Conservation (phyloP, 2,329 filamentous ascomycete genomes). For the Colletotrichum musae region DNA sequence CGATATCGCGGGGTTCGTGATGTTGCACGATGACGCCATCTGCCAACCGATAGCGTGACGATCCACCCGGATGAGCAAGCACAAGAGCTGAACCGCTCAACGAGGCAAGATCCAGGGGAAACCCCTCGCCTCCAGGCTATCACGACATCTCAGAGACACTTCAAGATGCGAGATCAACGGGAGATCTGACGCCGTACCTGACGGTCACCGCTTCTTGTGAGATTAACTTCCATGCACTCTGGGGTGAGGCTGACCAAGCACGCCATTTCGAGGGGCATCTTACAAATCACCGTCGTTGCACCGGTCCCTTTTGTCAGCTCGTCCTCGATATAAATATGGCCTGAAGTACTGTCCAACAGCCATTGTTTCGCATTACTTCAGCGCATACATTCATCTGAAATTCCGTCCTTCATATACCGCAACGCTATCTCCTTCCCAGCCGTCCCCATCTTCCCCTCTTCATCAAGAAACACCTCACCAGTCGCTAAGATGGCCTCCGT, state of each 20-base stretch:
- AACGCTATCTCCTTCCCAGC: not conserved
- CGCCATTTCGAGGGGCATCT: constrained; percentile 16
- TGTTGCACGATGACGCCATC: constrained; percentile 29
- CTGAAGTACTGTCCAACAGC: not conserved
- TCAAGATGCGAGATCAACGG: not conserved
- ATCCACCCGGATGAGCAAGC: constrained; percentile 26
- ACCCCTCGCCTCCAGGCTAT: constrained; percentile 3
- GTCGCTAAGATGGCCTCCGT: constrained; percentile 47
- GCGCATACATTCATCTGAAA: constrained; percentile 8
- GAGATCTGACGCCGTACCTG: constrained; percentile 14
- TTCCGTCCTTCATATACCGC: not conserved
- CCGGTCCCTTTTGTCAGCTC: not conserved
- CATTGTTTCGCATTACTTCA: constrained; percentile 11
- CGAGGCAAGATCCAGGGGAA: not conserved
- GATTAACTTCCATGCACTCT: constrained; percentile 11
- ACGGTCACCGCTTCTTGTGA: constrained; percentile 26
- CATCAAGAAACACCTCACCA: not conserved
- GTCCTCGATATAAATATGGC: constrained; percentile 14
- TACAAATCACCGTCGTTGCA: constrained; percentile 19
- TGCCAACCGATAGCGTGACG: constrained; percentile 27
- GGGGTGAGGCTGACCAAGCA: constrained; percentile 29
- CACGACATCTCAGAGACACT: not conserved
- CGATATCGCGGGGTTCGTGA: constrained; percentile 22
- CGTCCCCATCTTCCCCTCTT: not conserved
- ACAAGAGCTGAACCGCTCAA: not conserved